Base-by-base conservation (phyloP, 176 grass and related monocot genomes). In the Tuctoria greenei region DNA sequence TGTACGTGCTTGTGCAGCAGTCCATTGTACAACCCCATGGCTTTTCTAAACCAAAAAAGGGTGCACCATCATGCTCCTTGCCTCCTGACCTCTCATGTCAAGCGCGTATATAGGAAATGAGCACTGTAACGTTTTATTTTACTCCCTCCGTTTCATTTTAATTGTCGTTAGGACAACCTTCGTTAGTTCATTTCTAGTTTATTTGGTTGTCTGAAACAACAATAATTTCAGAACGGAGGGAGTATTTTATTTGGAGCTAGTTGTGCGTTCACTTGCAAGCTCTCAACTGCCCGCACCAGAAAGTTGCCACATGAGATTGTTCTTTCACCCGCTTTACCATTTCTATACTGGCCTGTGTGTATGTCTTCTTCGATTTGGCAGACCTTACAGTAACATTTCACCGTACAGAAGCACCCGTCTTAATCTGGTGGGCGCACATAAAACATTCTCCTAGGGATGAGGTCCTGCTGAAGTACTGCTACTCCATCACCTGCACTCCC, bases 401-500 rank as follows among this genome's bases (percentile, higher is more conserved):
- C 43, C 61, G 3, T 35, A 45, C 67, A 26, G 27, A 63, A 38
- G 37, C 61, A 26, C 37, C 63, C 9, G 54, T 80, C 70, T 57
- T 80, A 65, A 77, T 77, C 43, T 59, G 23, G 71, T 6, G 75
- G 67, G 31, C 46, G 70, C 71, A 47, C 70, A 12, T 11, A 49
- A 79, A 69, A 84, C 81, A 88, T 88, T 88, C 86, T 88, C 65
- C 81, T 88, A 68, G 63, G 55, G 75, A 79, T 64, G 70, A 11
- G 75, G 57, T 51, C 45, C 55, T 7, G n/a, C 59, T 39, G 0
- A 21, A 40, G 51, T 45, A 10, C 43, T 46, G 61, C 7, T 52
- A 24, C 20, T 31, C 31, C 31, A 64, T 35, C 59, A 5, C 51
- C 51, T 21, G n/a, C n/a, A n/a, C n/a, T n/a, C n/a, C n/a, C n/a